Percentiles rank a stretch among this genome's conserved stretches.
phyloP scores from a whole-genome alignment of 1,139 yeast genomes.

The Geotrichum citri-aurantii region DNA sequence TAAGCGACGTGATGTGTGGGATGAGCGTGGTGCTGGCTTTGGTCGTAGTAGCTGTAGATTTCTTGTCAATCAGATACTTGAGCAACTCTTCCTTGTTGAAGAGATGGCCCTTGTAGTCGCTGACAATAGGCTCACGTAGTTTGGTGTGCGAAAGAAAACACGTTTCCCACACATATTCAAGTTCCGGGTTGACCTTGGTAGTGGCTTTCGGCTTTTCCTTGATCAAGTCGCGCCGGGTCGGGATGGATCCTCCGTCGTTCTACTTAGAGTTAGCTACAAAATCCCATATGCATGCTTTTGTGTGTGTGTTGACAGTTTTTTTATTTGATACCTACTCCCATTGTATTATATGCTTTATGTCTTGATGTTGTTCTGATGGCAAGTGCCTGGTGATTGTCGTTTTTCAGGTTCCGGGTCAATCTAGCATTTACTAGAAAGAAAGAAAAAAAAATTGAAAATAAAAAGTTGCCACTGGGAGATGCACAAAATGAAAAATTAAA shows the following conservation, averaged over 20 bases:
- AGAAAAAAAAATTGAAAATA: background rate
- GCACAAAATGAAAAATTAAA: background rate
- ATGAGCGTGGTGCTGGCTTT: background rate
- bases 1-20: conserved; percentile 21
- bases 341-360: background rate
- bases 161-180: conserved; percentile 38
- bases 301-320: too few species aligned
- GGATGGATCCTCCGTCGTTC: conserved; percentile 52
- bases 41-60: conserved; percentile 24
- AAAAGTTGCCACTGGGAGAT: conserved; percentile 11
- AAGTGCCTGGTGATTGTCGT: background rate
- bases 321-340: conserved; percentile 11
- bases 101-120: conserved; percentile 67
- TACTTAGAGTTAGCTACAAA: conserved; percentile 17
- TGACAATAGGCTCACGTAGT: conserved; percentile 50
- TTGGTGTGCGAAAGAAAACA: conserved; percentile 43
- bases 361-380: background rate
- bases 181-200: conserved; percentile 29
- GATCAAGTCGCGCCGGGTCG: conserved; percentile 42
- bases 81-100: conserved; percentile 64
- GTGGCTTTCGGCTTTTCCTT: conserved; percentile 25
- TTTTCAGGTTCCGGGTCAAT: background rate
- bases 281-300: too few species aligned
- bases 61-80: conserved; percentile 45
- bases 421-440: background rate